Conservation (phyloP, 345 rosid genomes). For the Populus nigra region DNA sequence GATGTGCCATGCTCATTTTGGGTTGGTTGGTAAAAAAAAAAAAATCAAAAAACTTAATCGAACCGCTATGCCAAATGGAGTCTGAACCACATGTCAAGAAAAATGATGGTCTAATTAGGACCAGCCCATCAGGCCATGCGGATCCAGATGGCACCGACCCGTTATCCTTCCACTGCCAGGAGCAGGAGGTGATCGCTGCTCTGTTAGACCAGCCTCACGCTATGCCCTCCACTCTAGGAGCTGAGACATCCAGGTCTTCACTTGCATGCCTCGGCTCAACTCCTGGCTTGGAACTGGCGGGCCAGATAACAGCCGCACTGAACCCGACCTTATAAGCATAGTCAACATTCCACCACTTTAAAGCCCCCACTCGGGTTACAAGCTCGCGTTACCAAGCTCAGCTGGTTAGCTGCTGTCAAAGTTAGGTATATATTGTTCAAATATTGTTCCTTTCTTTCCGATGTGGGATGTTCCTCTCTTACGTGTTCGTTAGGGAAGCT, state of each 20-base stretch:
- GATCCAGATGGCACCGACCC: no score
- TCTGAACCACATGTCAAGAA: no score
- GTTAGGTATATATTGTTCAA: rapidly evolving
- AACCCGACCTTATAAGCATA: background rate
- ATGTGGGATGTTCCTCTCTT: background rate
- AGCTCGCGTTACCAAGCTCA: conserved; percentile 24
- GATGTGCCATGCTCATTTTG: no score
- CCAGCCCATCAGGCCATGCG: no score
- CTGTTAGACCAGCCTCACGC: conserved; percentile 44
- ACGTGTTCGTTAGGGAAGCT: no score
- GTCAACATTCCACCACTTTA: conserved; percentile 7
- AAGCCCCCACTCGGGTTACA: conserved; percentile 28
- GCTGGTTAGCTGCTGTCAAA: rapidly evolving
- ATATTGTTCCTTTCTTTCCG: no score
- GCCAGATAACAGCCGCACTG: background rate
- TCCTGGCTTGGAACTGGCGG: conserved; percentile 17
- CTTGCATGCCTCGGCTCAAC: conserved; percentile 3
- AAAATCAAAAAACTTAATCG: no score
- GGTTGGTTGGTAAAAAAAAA: no score
- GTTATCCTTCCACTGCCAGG: no score
- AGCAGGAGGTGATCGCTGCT: conserved; percentile 3
- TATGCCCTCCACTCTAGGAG: conserved; percentile 5
- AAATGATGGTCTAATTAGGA: background rate
- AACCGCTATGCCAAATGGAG: no score
- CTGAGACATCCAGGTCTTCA: conserved; percentile 7